Conservation (phyloP, 208 protist species). For the Herpetomonas tarakana region DNA sequence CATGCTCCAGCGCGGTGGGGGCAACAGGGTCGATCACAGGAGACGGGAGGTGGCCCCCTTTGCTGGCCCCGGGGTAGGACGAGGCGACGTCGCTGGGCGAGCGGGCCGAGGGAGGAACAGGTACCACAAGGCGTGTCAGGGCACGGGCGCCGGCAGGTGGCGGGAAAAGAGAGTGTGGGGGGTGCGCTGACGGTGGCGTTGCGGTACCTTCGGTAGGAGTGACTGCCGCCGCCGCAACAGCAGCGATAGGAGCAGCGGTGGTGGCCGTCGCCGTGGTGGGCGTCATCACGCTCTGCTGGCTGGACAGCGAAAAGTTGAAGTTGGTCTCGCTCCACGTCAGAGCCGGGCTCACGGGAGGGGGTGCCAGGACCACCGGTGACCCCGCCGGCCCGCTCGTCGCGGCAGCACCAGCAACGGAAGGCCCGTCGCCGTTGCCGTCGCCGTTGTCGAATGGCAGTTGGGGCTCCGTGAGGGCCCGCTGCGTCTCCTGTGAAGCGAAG, state of each 20-base stretch:
- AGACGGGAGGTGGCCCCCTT: not conserved
- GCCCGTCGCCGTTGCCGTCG: slow-evolving; percentile 2
- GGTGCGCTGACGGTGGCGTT: not conserved
- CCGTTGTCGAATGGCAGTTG: slow-evolving; percentile 14
- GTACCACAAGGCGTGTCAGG: too few species aligned
- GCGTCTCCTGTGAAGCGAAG: slow-evolving; percentile 27
- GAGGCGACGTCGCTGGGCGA: not conserved
- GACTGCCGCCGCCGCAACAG: too few species aligned
- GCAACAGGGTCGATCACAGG: not conserved
- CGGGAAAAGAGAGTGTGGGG: too few species aligned
- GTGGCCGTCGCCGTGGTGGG: too few species aligned
- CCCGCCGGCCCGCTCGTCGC: not conserved
- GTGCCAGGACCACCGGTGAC: not conserved
- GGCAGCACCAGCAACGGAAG: slow-evolving; percentile 13
- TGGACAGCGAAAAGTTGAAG: not conserved
- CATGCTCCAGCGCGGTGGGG: not conserved
- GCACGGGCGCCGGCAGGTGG: too few species aligned
- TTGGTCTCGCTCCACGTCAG: not conserved
- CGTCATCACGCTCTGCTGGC: not conserved
- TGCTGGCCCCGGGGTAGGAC: not conserved
- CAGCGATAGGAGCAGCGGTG: too few species aligned
- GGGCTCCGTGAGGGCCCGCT: slow-evolving; percentile 8
- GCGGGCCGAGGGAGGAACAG: not conserved
- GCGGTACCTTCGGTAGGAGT: too few species aligned
- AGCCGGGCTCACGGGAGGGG: not conserved